Evolutionary conservation across 768 basidiomycete species (phyloP).

Genomic region (Phlebiopsis flavidoalba): DNA sequence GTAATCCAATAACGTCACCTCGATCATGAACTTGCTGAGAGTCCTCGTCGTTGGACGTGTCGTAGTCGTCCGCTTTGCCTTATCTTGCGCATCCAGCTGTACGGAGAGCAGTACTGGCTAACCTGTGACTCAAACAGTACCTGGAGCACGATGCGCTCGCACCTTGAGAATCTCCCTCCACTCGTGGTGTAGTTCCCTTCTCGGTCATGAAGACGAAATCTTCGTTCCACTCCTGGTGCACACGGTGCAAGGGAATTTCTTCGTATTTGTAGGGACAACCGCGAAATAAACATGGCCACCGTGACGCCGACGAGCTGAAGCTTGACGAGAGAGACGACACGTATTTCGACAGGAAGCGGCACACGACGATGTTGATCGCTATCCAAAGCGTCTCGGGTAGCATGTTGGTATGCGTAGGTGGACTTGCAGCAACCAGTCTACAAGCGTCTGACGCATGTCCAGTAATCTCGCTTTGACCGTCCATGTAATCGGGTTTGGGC

Average conservation of each 20-base stretch:
- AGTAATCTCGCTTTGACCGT: constrained; percentile 87
- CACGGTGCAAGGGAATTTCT: constrained; percentile 96
- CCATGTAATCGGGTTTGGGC: constrained; percentile 93
- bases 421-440: constrained; percentile 98
- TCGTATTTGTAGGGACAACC: constrained; percentile 98
- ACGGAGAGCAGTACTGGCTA: constrained; percentile 97
- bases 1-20: constrained; percentile 90
- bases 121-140: constrained; percentile 93
- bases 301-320: constrained; percentile 96
- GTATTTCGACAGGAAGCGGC: constrained; percentile 65
- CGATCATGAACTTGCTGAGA: constrained; percentile 94
- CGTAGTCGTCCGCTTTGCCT: constrained; percentile 99
- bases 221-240: no score
- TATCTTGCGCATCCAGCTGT: constrained; percentile 98
- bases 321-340: constrained; percentile 75
- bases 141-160: constrained; percentile 94
- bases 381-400: constrained; percentile 99
- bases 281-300: constrained; percentile 99
- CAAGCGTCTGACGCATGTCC: constrained; percentile 95
- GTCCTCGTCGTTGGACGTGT: constrained; percentile 97
- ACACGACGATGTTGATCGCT: constrained; percentile 84
- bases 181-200: constrained; percentile 88
- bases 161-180: constrained; percentile 96
- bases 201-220: constrained; percentile 99
- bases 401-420: constrained; percentile 98